Evolutionary conservation across 768 basidiomycete genomes (phyloP), one percentile per base, ranked within the genome.

Genomic region (Cyclocybe cylindracea): DNA sequence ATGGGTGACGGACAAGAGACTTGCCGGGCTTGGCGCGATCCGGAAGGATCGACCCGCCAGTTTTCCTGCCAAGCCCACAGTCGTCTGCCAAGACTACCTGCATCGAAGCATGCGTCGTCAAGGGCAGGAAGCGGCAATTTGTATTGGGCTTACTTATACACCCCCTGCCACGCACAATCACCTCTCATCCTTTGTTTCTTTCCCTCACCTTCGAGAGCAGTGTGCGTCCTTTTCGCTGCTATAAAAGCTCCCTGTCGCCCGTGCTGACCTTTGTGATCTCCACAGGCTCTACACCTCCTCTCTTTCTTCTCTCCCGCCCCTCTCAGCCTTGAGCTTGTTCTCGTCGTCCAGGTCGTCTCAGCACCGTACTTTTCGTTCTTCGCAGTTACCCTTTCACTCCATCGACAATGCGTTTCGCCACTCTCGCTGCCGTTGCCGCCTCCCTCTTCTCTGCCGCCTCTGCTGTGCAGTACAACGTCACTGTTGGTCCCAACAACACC

Each of bases 381-480:
- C 34, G 36, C 48, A 38, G 14, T 46, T 16, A 16, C 14, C 16
- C 31, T 29, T 42, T 46, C 5, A 19, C 46, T 34, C 45, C 13
- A 8, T 35, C n/a, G 24, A 54, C 33, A 32, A 68, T 68, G 66
- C 59, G 54, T 52, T 61, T 62, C 55, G 33, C 59, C 45, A 51
- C 57, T 46, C 46, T 60, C 16, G 34, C 61, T 46, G 58, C 51
- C 35, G 37, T 56, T 31, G 46, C 55, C 24, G 50, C 55, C 24
- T 60, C 66, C 48, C 54, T 72, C 13, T 49, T 65, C 40, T 57
- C 66, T 33, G 58, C 62, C 10, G 66, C 58, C 39, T 62, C 62
- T 40, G 71, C 70, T 14, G 64, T 62, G 40, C 65, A 58, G 13
- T 60, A 66, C 61, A 66, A 54, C 14, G 66, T 76, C 36, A 46